Base-by-base conservation (phyloP, 768 basidiomycete species). In the Mycena olivaceomarginata region DNA sequence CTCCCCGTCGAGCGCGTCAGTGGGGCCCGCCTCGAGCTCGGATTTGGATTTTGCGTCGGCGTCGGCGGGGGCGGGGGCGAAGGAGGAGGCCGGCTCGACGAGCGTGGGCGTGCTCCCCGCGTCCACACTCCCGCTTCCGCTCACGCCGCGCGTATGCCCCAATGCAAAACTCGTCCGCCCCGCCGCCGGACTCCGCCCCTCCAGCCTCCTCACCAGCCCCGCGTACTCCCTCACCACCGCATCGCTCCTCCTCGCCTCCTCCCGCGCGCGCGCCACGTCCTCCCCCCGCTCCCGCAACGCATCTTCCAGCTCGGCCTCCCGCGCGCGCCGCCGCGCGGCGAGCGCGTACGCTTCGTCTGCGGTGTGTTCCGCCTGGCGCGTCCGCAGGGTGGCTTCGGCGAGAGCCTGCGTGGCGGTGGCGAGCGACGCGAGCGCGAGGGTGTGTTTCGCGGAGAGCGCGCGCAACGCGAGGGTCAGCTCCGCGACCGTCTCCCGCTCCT, bases 221-320 rank as follows among this genome's bases (percentile, higher is more conserved):
- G 95, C 95, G 68, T 96, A 96, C 78, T 96, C 94, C 67, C 89
- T 87, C 18, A 96, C 89, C 6, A 92, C 93, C 41, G 90, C 82
- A 72, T 96, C 95, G 43, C 43, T 45, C 53, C 89, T 88, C 89
- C 95, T 91, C 45, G 87, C 85, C 77, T 93, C 90, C 82, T 94
- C 92, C 75, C 93, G 90, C 5, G 89, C 89, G 22, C 85, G 86
- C 48, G 84, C 86, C 5, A 91, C n/a, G 76, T 93, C 90, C 82
- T 94, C 92, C 76, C 93, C 90, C 5, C 89, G 89, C 25, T 85
- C 86, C 48, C 84, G 86, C 4, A 91, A 82, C 78, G 84, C 89
- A 77, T 86, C 76, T 77, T 90, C 87, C 66, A 94, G 82, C 41
- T 89, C 89, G 25, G 88, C 82, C 79, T 92, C 91, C 25, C 91